A percentile compares a stretch with the other conserved stretches of the same genome.
phyloP scores from a whole-genome alignment of 805 yeast genomes.

The Candida ascalaphidarum region DNA sequence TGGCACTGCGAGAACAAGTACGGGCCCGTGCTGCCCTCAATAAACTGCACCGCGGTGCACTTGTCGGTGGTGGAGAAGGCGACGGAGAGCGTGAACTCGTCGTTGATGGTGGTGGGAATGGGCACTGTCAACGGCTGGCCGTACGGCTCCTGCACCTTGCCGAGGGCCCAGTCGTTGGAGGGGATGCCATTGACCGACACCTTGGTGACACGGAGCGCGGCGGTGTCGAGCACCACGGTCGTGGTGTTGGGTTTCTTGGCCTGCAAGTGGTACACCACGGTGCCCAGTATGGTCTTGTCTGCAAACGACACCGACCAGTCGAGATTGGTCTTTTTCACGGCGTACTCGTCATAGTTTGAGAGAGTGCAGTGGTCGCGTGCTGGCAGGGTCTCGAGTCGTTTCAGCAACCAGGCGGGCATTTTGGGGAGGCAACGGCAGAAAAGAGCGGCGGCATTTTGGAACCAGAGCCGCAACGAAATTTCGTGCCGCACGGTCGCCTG shows the following conservation, averaged over 20 bases:
- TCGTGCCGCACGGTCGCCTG: too few relatives aligned
- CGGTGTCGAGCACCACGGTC: constrained; percentile 16
- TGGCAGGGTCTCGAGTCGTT: too few relatives aligned
- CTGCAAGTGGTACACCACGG: constrained; percentile 13
- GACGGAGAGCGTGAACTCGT: constrained; percentile 8
- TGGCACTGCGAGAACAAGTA: constrained; percentile 29
- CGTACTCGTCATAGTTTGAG: constrained; percentile 20
- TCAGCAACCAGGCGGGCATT: too few relatives aligned
- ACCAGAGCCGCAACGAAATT: too few relatives aligned
- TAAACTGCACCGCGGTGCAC: constrained; percentile 27
- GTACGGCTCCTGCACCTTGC: constrained; percentile 9
- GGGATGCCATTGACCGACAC: constrained; percentile 12
- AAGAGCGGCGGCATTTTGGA: too few relatives aligned
- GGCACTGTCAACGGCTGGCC: constrained; percentile 17
- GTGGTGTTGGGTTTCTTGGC: constrained; percentile 1
- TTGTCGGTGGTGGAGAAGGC: constrained; percentile 18
- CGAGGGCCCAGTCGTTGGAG: too few relatives aligned
- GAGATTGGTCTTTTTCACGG: constrained; percentile 11
- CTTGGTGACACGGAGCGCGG: constrained; percentile 11
- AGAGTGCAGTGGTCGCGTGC: constrained; percentile 21
- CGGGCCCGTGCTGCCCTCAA: constrained; percentile 24
- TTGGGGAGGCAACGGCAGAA: too few relatives aligned
- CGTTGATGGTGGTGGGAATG: constrained; percentile 1
- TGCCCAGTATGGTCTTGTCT: constrained; percentile 12
- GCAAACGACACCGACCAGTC: constrained; percentile 17